Evolutionary conservation across 352 stramenopile genomes (phyloP).

Genomic region (Globisporangium carolinianum): DNA sequence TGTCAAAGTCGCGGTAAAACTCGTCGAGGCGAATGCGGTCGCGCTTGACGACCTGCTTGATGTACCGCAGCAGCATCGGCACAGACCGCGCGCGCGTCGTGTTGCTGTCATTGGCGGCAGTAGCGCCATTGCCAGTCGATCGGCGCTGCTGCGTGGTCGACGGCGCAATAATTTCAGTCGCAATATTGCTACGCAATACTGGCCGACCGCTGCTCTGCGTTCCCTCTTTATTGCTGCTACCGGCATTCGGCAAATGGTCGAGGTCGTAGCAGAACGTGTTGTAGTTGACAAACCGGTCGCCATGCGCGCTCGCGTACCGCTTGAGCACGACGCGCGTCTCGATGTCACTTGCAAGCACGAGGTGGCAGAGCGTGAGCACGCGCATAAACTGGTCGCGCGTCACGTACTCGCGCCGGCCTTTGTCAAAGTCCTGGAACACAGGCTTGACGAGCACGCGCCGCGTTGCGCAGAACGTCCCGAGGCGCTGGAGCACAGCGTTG

Average conservation of each 20-base stretch:
- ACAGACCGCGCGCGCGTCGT: constrained; percentile 23
- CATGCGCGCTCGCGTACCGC: constrained; percentile 62
- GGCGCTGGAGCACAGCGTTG: constrained; percentile 48
- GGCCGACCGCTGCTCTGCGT: constrained; percentile 26
- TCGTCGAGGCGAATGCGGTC: constrained; percentile 78
- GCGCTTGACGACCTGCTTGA: constrained; percentile 75
- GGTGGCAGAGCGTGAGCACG: constrained; percentile 74
- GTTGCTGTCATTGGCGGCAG: no score
- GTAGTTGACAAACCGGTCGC: constrained; percentile 78
- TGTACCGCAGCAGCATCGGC: constrained; percentile 70
- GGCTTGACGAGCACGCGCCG: constrained; percentile 71
- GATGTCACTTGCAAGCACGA: constrained; percentile 36
- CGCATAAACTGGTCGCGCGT: constrained; percentile 80
- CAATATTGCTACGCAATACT: constrained; percentile 29
- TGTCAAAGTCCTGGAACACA: constrained; percentile 80
- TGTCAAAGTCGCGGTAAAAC: constrained; percentile 82
- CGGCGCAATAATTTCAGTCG: constrained; percentile 53
- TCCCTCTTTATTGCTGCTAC: constrained; percentile 8
- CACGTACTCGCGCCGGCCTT: constrained; percentile 63
- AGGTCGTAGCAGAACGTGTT: constrained; percentile 80
- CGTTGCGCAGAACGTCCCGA: constrained; percentile 50
- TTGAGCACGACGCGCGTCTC: constrained; percentile 57
- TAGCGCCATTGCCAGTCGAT: constrained; percentile 1
- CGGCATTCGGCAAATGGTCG: constrained; percentile 30
- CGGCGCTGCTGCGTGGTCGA: constrained; percentile 15